Evolutionary conservation across 2,329 filamentous ascomycete genomes (phyloP).

Genomic region (Colletotrichum sp.): DNA sequence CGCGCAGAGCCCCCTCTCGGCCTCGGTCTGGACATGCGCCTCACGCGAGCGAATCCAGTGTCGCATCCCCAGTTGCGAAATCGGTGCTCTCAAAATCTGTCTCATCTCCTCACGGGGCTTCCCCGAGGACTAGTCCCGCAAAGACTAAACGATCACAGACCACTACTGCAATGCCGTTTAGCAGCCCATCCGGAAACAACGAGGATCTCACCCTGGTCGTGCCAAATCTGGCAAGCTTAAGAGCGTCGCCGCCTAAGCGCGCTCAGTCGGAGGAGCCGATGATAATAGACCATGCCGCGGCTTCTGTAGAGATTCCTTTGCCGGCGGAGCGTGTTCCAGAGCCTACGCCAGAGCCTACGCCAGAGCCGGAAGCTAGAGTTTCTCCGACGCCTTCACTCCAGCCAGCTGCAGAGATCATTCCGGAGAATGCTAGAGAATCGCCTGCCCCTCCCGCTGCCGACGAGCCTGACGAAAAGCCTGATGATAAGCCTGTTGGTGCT

Average conservation of each 20-base stretch:
- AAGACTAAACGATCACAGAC: constrained; percentile 39
- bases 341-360: neutral
- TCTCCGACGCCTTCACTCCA: constrained; percentile 26
- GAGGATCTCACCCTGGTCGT: constrained; percentile 61
- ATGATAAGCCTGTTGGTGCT: neutral
- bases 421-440: constrained; percentile 9
- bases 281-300: constrained; percentile 3
- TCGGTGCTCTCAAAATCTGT: constrained; percentile 11
- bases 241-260: constrained; percentile 26
- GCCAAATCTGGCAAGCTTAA: constrained; percentile 48
- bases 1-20: constrained; percentile 53
- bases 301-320: constrained; percentile 5
- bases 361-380: constrained; percentile 17
- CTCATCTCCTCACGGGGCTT: constrained; percentile 28
- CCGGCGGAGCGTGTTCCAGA: neutral
- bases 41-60: constrained; percentile 56
- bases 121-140: constrained; percentile 47
- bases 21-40: constrained; percentile 52
- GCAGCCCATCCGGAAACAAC: constrained; percentile 52
- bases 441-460: neutral
- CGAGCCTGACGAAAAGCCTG: neutral
- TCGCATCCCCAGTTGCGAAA: constrained; percentile 48
- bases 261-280: constrained; percentile 4
- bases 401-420: neutral
- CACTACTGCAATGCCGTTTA: constrained; percentile 31